Base-by-base conservation (phyloP, 169 alveolate genomes). In the Cryptosporidium parvum region DNA sequence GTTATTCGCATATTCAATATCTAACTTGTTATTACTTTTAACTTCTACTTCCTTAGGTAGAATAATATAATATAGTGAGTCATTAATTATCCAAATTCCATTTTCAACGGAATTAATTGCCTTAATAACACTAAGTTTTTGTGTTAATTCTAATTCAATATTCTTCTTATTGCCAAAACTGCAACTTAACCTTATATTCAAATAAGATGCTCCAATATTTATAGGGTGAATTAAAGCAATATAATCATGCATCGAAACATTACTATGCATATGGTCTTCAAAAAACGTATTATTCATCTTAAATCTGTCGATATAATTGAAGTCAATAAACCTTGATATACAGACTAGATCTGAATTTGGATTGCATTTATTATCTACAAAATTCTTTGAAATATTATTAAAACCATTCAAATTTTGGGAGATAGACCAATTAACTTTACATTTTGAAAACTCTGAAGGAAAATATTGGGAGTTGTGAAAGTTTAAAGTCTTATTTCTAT, bases 381-480 rank as follows among this genome's bases (percentile, higher is more conserved):
- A 31, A 65, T 7, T 10, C 18, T 26, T 52, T 31, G 29, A 16
- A 37, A 7, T 65, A 16, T 37, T 31, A 65, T 29, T 29, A 21
- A 8, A 12, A 37, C 10, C 9, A 65, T 37, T n/a, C 4, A 65
- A 31, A 31, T 65, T 26, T 65, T 33, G 53, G 51, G 33, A 26
- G 23, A 80, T 39, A 6, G 45, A 31, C 89, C 89, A 80, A 12
- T 2, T 59, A 12, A 62, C 29, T 8, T 16, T n/a, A 21, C 89
- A 80, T 2, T 29, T 21, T 37, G 89, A 35, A 0, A 65, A 42
- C 12, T 21, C 8, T n/a, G 89, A 80, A 12, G 89, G 75, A 42
- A 62, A 26, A 45, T 45, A 51, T 42, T 80, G 89, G 3, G 80
- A 62, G 16, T 42, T 10, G 16, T 80, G 89, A 48, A 80, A 62